phyloP scores from a whole-genome alignment of 2,329 filamentous ascomycete species.

The Neofusicoccum parvum region DNA sequence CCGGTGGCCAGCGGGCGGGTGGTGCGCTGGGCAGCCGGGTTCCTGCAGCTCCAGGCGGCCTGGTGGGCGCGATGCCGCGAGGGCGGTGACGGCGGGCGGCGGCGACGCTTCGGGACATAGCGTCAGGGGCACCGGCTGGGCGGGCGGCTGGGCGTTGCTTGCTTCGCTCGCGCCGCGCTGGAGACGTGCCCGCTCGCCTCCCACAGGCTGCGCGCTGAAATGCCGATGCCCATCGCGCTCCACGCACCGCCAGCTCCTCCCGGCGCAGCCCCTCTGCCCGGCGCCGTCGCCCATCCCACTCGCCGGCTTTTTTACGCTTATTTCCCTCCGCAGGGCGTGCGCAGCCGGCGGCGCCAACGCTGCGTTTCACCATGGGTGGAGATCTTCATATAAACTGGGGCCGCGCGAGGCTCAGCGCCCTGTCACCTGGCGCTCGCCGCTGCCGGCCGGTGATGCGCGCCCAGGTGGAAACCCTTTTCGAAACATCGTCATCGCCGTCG shows the following conservation, averaged over 20 bases:
- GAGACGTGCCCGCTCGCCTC: not conserved
- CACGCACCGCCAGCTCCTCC: not conserved
- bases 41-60: not conserved
- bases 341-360: not conserved
- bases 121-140: conserved; percentile 9
- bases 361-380: conserved; percentile 17
- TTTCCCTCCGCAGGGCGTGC: conserved; percentile 19
- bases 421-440: not conserved
- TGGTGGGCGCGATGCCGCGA: not conserved
- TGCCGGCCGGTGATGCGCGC: not conserved
- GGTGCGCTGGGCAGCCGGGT: conserved; percentile 10
- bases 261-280: not conserved
- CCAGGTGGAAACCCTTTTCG: not conserved
- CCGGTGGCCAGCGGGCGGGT: not conserved
- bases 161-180: not conserved
- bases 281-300: conserved; percentile 14
- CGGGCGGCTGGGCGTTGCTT: conserved; percentile 11
- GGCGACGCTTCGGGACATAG: conserved; percentile 7
- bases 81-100: conserved; percentile 1
- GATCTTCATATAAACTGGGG: conserved; percentile 19
- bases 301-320: conserved; percentile 19
- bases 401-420: conserved; percentile 15
- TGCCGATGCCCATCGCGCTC: conserved; percentile 8
- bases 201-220: not conserved
- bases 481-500: conserved; percentile 15